Base-by-base conservation (phyloP, 345 rosid genomes). In the Crucihimalaya himalaica region DNA sequence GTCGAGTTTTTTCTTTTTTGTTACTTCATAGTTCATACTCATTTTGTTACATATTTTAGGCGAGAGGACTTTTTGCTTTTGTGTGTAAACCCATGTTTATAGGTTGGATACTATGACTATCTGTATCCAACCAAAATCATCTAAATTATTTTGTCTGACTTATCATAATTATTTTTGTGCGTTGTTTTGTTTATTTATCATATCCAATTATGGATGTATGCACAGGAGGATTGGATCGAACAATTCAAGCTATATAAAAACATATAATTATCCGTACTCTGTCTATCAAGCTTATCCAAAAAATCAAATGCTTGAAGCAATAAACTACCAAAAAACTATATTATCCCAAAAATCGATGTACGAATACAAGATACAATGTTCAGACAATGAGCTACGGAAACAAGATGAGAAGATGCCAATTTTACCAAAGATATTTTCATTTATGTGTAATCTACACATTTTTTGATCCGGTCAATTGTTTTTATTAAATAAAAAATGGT, bases 31-130 rank as follows among this genome's bases (percentile, higher is more conserved):
- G n/a, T 65, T 25, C 32, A 25, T 46, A 65, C 18, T 66, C 60
- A 5, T 57, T 37, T 66, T 74, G 66, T 58, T 48, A 57, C 66
- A 66, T 57, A 66, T 15, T 57, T 73, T 66, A 74, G 78, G 72
- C 15, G 51, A 56, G 60, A 35, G 12, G 21, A 5, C 0, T 32
- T 20, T 32, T 32, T 34, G 37, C n/a, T n/a, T n/a, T n/a, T 15
- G 6, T 62, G 59, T 54, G 42, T 28, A 66, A 35, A 55, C 42
- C 51, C 11, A 72, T 72, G 46, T 52, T 52, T 29, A 14, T 40
- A 50, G 31, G 27, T 61, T 59, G 58, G 67, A 25, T 47, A 25
- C 9, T 18, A 31, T 34, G 70, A 23, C 11, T 20, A 18, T 55
- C 20, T 43, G 43, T 63, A 55, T 54, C 71, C 78, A 46, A 45